Base-by-base conservation (phyloP, 2,329 filamentous ascomycete species). In the Lachnellula occidentalis region DNA sequence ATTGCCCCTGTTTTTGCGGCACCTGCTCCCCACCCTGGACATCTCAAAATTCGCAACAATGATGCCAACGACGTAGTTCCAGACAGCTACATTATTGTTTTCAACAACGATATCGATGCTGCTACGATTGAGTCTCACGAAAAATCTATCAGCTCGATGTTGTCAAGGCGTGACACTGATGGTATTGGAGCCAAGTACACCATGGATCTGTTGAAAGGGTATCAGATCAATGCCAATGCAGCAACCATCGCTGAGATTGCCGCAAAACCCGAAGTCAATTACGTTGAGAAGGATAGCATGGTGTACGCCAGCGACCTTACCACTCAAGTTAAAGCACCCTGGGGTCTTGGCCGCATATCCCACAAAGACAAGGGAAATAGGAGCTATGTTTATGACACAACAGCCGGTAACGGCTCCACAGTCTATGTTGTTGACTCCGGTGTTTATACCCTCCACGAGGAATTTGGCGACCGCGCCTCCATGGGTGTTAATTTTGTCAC, bases 81-180 rank as follows among this genome's bases (percentile, higher is more conserved):
- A 31, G 77, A 81, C 71, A 74, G 75, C 48, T 87, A 83, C 69
- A 85, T 87, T 58, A 81, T 86, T 52, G 81, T 86, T 55, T 86
- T 84, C 73, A 81, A 85, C 68, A 73, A 73, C 59, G 77, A 75
- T 53, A 76, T 75, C 61, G 72, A 71, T 58, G 71, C 76, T 21
- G 74, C 74, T 15, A 71, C 71, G 37, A 76, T 85, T 62, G 68
- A 72, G 37, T 70, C 74, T 48, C 78, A 82, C 67, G 71, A 80
- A 64, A 68, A 72, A 34, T 72, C 69, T 53, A 74, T 83, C 64
- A 74, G 71, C 54, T 65, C 73, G 42, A 68, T 76, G 45, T 68
- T 86, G 53, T 72, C 77, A 67, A 83, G 79, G 70, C 79, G 80
- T 61, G 83, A 83, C 67, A 34, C 45, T 37, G 57, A 42, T 48